Base-by-base conservation (phyloP, 208 protist genomes). In the Histomonas meleagridis region DNA sequence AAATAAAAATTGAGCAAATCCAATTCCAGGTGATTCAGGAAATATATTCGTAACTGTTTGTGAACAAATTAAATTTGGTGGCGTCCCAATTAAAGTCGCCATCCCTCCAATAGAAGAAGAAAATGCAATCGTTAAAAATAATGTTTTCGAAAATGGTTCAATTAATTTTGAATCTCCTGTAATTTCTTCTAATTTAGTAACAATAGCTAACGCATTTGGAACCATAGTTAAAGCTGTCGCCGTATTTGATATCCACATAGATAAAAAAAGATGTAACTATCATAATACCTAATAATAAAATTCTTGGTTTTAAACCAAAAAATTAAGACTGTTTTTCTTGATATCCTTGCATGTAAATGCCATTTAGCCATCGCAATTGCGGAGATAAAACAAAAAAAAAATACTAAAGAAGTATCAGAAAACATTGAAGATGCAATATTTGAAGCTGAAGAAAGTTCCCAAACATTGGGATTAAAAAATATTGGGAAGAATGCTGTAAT, bases 181-280 rank as follows among this genome's bases (percentile, higher is more conserved):
- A 12, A 86, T 86, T 55, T 86, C 76, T 55, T 86, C 76, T 14
- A 86, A 23, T 48, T 86, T 86, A 9, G 76, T 55, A 38, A 86
- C 38, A 46, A 86, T 86, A 26, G 76, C 76, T 5, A 86, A 32
- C 4, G 76, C 76, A 38, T 86, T 86, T 16, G 76, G 76, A 5
- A 86, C 46, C 76, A 86, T 86, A 35, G 76, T 65, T 23, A 92
- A 60, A 23, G 62, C 86, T 72, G 93, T 93, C 1, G 91, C 92
- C 14, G 93, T 94, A 79, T 94, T 92, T n/a, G 53, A 91, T 65
- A 94, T 93, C 70, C 62, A 94, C 92, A 93, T 93, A 14, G 91
- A 92, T 16, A 94, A 46, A 78, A 91, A 94, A 92, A 5, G 90
- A 51, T 0, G 92, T 92, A 16, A 81, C 26, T 48, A 28, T 5